Conservation (phyloP, 495 filamentous ascomycete genomes). For the Penicillium chermesinum region DNA sequence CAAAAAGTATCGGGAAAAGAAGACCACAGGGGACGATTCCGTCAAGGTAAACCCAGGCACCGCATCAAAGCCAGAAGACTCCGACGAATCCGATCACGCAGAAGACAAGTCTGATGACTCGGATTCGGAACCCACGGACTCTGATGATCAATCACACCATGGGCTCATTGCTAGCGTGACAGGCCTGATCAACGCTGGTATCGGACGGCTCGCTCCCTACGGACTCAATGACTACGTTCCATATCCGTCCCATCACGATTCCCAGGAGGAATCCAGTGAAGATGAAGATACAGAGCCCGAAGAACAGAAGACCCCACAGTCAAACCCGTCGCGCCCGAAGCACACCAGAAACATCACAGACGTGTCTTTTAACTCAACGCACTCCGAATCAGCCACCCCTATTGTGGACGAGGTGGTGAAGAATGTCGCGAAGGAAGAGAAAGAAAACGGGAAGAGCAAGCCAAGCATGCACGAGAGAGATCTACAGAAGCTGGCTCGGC, state of each 20-base stretch:
- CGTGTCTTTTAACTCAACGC: constrained; percentile 17
- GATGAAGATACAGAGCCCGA: constrained; percentile 2
- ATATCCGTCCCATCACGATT: constrained; percentile 13
- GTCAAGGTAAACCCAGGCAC: constrained; percentile 4
- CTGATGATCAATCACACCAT: constrained; percentile 24
- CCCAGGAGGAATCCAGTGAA: constrained; percentile 4
- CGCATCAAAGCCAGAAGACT: constrained; percentile 13
- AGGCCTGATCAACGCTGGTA: constrained; percentile 33
- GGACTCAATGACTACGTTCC: constrained; percentile 48
- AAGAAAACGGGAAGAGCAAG: constrained; percentile 30
- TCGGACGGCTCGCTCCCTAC: constrained; percentile 42
- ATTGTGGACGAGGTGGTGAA: constrained; percentile 17
- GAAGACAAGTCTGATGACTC: constrained; percentile 12
- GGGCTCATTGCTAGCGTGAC: constrained; percentile 45
- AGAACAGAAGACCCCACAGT: neutral
- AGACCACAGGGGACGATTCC: constrained; percentile 12
- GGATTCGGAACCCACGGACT: constrained; percentile 18
- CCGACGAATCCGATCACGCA: neutral
- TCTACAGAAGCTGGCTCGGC: constrained; percentile 65
- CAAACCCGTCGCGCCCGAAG: constrained; percentile 10
- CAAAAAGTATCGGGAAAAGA: constrained; percentile 38
- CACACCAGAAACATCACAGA: neutral
- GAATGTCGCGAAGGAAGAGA: constrained; percentile 24
- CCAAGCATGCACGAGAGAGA: constrained; percentile 63
- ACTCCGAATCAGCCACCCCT: constrained; percentile 18